Evolutionary conservation across 805 yeast genomes (phyloP).

Genomic region (Candida ficus): DNA sequence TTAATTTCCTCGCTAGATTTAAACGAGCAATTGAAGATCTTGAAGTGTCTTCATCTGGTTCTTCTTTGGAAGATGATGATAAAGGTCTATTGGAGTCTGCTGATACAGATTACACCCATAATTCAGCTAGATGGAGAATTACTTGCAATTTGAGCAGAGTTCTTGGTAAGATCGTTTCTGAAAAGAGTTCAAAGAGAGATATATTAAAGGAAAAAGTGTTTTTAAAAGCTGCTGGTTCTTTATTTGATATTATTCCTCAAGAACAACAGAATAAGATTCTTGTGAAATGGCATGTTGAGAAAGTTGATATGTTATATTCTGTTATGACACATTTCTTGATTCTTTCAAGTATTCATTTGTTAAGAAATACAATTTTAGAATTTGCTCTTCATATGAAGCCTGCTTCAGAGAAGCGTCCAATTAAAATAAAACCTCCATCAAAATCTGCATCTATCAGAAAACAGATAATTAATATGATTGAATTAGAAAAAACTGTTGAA

Average conservation of each 20-base stretch:
- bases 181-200: conserved; percentile 26
- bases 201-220: conserved; percentile 27
- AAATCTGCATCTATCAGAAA: conserved; percentile 7
- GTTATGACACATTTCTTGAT: conserved; percentile 40
- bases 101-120: not conserved
- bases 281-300: conserved; percentile 24
- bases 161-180: conserved; percentile 28
- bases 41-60: conserved; percentile 21
- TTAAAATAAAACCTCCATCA: conserved; percentile 14
- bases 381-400: conserved; percentile 18
- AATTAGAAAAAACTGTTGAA: conserved; percentile 20
- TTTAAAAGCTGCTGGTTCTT: conserved; percentile 25
- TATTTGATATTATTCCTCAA: conserved; percentile 19
- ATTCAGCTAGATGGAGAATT: conserved; percentile 10
- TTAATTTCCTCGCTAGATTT: conserved; percentile 4
- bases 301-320: conserved; percentile 31
- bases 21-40: conserved; percentile 1
- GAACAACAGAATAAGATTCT: conserved; percentile 20
- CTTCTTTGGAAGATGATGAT: conserved; percentile 31
- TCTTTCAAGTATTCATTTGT: conserved; percentile 39
- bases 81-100: conserved; percentile 23
- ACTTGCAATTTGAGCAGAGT: conserved; percentile 11
- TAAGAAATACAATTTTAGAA: conserved; percentile 35
- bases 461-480: conserved; percentile 20
- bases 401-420: no score